phyloP scores from a whole-genome alignment of 2,329 filamentous ascomycete species.

The Diaporthe aspalathi region DNA sequence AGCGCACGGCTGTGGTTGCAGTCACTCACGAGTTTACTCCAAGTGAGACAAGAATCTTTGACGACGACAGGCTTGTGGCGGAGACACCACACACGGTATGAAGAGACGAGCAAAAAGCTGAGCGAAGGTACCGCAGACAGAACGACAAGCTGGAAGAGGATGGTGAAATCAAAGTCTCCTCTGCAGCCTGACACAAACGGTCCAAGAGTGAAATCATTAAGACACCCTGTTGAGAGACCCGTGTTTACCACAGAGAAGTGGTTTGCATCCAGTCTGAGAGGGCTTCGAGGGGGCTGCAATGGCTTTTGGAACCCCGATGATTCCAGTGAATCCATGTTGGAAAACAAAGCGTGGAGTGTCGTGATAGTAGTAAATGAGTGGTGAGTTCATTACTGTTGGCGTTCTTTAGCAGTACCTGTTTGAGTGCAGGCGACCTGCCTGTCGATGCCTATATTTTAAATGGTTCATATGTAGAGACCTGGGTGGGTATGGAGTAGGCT shows the following conservation, averaged over 20 bases:
- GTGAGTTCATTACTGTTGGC: neutral
- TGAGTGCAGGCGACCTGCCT: neutral
- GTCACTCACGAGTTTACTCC: slow-evolving; percentile 19
- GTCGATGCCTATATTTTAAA: neutral
- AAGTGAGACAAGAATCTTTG: neutral
- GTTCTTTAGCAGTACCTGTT: too few relatives aligned
- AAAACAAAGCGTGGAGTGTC: too few relatives aligned
- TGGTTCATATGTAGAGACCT: too few relatives aligned
- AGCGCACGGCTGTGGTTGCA: neutral
- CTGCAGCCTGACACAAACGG: slow-evolving; percentile 11
- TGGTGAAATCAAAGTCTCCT: slow-evolving; percentile 29
- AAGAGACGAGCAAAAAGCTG: slow-evolving; percentile 1
- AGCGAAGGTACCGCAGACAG: slow-evolving; percentile 21
- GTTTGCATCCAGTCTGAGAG: neutral
- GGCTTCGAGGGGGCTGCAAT: neutral
- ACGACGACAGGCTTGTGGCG: neutral
- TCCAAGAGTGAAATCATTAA: slow-evolving; percentile 11
- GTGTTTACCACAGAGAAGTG: neutral
- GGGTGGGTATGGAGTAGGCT: neutral
- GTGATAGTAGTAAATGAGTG: neutral
- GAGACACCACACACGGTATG: slow-evolving; percentile 4
- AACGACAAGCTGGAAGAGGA: slow-evolving; percentile 23
- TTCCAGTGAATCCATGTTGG: neutral
- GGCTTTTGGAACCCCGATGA: neutral
- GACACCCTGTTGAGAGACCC: neutral